Conservation (phyloP, 371 early-diverging fungal species). For the Mucor saturninus region DNA sequence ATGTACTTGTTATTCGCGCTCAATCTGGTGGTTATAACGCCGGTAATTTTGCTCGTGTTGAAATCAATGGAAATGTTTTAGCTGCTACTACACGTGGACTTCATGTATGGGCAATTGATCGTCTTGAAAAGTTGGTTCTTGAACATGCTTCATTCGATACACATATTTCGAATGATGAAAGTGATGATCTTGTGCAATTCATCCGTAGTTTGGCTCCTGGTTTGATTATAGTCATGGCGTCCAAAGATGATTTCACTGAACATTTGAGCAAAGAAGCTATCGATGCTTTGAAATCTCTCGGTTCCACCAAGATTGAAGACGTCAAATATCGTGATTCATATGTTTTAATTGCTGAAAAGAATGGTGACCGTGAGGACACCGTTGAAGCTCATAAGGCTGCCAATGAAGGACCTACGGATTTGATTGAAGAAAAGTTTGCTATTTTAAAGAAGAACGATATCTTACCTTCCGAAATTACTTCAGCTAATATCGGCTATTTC, state of each 20-base stretch:
- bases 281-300: constrained; percentile 64
- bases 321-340: constrained; percentile 80
- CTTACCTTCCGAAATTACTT: constrained; percentile 36
- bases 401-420: constrained; percentile 57
- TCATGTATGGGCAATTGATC: constrained; percentile 76
- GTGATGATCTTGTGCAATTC: constrained; percentile 70
- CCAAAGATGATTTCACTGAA: constrained; percentile 77
- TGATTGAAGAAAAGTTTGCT: constrained; percentile 47
- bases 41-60: constrained; percentile 77
- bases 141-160: constrained; percentile 81
- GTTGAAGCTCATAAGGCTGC: constrained; percentile 50
- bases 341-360: constrained; percentile 78
- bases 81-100: constrained; percentile 75
- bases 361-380: constrained; percentile 11
- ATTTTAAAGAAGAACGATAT: constrained; percentile 35
- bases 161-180: constrained; percentile 72
- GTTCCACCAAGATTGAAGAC: constrained; percentile 60
- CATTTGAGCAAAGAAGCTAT: constrained; percentile 65
- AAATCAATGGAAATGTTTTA: constrained; percentile 65
- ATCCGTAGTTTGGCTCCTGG: constrained; percentile 68
- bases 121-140: constrained; percentile 66
- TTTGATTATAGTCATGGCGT: constrained; percentile 68
- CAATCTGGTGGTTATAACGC: constrained; percentile 79
- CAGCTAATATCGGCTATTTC: constrained; percentile 47
- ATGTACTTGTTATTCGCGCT: constrained; percentile 46